Base-by-base conservation (phyloP, 2,329 filamentous ascomycete species). In the Penicillium olsonii region DNA sequence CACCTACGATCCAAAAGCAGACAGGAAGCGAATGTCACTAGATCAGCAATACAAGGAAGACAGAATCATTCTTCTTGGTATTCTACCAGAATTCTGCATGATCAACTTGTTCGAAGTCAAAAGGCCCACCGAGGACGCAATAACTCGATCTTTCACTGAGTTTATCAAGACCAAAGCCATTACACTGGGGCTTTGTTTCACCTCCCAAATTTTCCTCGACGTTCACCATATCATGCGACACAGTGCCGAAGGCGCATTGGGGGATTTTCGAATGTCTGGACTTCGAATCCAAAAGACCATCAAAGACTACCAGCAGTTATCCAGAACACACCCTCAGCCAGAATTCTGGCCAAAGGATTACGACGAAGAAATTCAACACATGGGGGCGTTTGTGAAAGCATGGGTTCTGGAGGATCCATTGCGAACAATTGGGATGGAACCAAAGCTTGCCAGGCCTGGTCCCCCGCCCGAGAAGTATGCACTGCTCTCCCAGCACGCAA, bases 11-110 rank as follows among this genome's bases (percentile, higher is more conserved):
- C 60, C 65, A 1, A 57, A 55, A 4, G 62, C 56, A 17, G 52
- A 70, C 50, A 59, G 68, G 45, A 39, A 51, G 4, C 47, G 53
- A 31, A 70, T 67, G 59, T 63, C 49, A 24, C 20, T 53, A 8
- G 43, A 53, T 14, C 51, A 68, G 18, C 68, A 68, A 50, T 70
- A 67, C 46, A 52, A 63, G 4, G 68, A 72, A 55, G 68, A 71
- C 52, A 67, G 66, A 39, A 62, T 65, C 29, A 52, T 72, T 14
- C 48, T 71, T 17, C 46, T 66, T 10, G 48, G 58, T 24, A 52
- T 67, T 31, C 54, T 71, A 4, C 57, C 63, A 1, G 65, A 69
- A n/a, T 66, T 69, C 52, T 58, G 46, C 47, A 43, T 63, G 38
- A 7, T 64, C 17, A 50, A 57, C 33, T 42, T 45, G 4, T 55